Conservation (phyloP, 1,284 basidiomycete species). For the Trichosporon coremiiforme region DNA sequence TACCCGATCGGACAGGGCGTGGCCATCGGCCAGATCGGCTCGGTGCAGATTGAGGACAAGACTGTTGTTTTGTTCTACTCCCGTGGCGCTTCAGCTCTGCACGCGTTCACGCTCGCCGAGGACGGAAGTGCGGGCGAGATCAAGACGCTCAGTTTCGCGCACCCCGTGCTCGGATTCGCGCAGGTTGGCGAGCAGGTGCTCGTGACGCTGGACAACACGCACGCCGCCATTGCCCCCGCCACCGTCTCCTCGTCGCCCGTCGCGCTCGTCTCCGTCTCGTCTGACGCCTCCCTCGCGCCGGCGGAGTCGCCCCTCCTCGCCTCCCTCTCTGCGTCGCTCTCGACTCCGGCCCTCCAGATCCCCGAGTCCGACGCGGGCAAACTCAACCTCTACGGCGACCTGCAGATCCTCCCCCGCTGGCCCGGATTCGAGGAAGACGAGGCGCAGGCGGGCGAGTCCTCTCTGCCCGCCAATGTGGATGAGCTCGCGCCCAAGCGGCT, state of each 20-base stretch:
- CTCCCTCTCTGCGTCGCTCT: constrained; percentile 22
- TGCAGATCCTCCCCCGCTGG: constrained; percentile 53
- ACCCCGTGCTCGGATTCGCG: constrained; percentile 52
- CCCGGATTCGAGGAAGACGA: constrained; percentile 55
- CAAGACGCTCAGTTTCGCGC: constrained; percentile 38
- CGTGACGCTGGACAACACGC: constrained; percentile 46
- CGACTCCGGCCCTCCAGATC: constrained; percentile 13
- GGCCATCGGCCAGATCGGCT: constrained; percentile 49
- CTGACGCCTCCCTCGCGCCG: constrained; percentile 33
- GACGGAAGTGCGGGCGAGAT: constrained; percentile 30
- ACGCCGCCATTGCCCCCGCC: not conserved
- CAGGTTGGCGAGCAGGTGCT: constrained; percentile 39
- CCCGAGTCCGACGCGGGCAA: constrained; percentile 30
- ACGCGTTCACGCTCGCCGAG: constrained; percentile 42
- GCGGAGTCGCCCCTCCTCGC: not conserved
- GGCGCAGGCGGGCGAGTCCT: constrained; percentile 36
- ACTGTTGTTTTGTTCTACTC: constrained; percentile 52
- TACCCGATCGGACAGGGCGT: constrained; percentile 52
- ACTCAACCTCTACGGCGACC: constrained; percentile 46
- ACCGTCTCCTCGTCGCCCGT: constrained; percentile 16
- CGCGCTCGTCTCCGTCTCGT: constrained; percentile 26
- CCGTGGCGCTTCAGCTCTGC: constrained; percentile 52
- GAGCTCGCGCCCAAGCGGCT: constrained; percentile 41
- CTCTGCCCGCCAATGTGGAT: constrained; percentile 37
- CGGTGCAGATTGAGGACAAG: constrained; percentile 34